Evolutionary conservation across 2,329 filamentous ascomycete genomes (phyloP).

Genomic region (Lachnellula subtilissima): DNA sequence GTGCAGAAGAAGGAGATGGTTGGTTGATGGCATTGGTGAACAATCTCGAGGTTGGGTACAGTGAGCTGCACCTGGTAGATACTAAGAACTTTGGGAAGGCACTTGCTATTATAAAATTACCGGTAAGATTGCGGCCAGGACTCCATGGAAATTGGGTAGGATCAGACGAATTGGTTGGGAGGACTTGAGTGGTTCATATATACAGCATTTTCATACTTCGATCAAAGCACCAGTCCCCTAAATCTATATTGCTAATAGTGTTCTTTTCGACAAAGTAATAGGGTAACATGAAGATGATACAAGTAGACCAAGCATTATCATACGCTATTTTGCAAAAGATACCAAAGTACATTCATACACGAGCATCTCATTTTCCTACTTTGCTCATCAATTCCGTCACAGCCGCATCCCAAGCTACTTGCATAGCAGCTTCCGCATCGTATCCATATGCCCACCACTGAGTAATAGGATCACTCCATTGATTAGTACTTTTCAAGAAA

Average conservation of each 20-base stretch:
- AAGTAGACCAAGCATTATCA: too few species aligned
- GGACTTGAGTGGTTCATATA: too few species aligned
- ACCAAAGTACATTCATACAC: too few species aligned
- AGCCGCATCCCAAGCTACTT: slow-evolving; percentile 9
- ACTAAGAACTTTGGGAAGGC: slow-evolving; percentile 3
- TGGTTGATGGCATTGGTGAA: slow-evolving; percentile 28
- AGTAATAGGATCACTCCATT: slow-evolving; percentile 37
- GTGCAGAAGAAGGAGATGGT: slow-evolving; percentile 27
- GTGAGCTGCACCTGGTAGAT: slow-evolving; percentile 11
- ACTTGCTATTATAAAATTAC: slow-evolving; percentile 13
- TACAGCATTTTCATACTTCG: too few species aligned
- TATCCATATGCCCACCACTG: slow-evolving; percentile 39
- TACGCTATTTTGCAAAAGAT: too few species aligned
- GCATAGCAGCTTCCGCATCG: slow-evolving; percentile 31
- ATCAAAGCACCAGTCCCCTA: too few species aligned
- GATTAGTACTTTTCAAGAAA: slow-evolving; percentile 35
- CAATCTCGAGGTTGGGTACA: slow-evolving; percentile 16
- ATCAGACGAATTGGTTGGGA: not conserved
- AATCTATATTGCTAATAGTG: too few species aligned
- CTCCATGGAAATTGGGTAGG: slow-evolving; percentile 33
- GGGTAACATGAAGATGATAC: too few species aligned
- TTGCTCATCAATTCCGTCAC: not conserved
- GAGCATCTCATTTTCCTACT: too few species aligned
- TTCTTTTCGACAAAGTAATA: too few species aligned
- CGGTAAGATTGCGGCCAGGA: slow-evolving; percentile 28